Evolutionary conservation across 1,139 yeast genomes (phyloP), one percentile per base, ranked within the genome.

Genomic region (Taiozyma onychis): DNA sequence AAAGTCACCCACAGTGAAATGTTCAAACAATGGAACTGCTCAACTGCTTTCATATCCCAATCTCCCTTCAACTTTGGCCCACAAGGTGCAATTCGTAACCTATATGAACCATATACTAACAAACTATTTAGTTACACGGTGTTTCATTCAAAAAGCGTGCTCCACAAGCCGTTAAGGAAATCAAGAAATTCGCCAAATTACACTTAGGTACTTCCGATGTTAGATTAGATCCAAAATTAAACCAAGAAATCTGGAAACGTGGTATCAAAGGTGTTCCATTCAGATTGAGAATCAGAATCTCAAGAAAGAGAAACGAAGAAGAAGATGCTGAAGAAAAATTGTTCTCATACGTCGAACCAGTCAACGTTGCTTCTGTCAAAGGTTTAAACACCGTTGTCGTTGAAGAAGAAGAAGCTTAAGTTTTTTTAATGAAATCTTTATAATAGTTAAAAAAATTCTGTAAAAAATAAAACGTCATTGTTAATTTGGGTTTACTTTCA

Each of bases 241-340:
- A 95, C 87, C 95, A 91, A 78, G 95, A 87, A 75, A 82, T 95
- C 80, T 95, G 99, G 99, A 88, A 89, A 78, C 90, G 96, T 82
- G 99, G 99, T 82, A 86, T 95, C 80, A 93, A 91, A 85, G 97
- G 97, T 80, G 96, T 89, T 71, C 96, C 96, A 76, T 81, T 80
- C 88, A 91, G 97, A 85, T 75, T 95, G 78, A 90, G 99, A 83
- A 84, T 95, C 76, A 91, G 97, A 83, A 91, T 95, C 80, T 90
- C 98, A 61, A 91, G 99, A 89, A 93, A 88, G 93, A 89, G 98
- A 84, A 93, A 93, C 83, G 98, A 95, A 77, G 99, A 93, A 82
- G 99, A 95, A 83, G 93, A 90, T 75, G 98, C 99, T 72, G 88
- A 88, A 85, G 95, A 90, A 81, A 90, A 91, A 78, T 85, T 95